Base-by-base conservation (phyloP, 257 asterid genomes). In the Solanum medicagineum region DNA sequence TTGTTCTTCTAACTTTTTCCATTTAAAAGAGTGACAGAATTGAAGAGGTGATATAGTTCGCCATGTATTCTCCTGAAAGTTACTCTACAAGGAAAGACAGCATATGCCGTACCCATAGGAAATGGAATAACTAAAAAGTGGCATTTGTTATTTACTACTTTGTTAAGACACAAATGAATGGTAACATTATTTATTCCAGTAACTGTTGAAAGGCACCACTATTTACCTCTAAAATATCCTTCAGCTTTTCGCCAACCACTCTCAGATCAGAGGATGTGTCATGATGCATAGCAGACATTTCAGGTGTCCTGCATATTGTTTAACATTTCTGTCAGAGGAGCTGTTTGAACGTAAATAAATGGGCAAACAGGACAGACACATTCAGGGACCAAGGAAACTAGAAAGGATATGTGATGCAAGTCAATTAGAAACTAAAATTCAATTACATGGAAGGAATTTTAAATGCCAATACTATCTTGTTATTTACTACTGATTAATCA, bases 201-300 rank as follows among this genome's bases (percentile, higher is more conserved):
- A 17, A 62, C 22, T 26, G 77, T 22, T 8, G 22, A 83, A 68
- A 63, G 36, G 71, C 24, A 59, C 65, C 26, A 81, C 53, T 84
- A n/a, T 51, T 32, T 91, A 94, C 97, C 97, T 92, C 97, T 57
- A 94, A 86, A 65, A 89, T 73, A 44, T 86, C 93, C 91, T 90
- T 94, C 75, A 96, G 86, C 89, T 91, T 93, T 26, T 88, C 87
- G 40, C 92, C 90, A 49, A 96, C 99, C 47, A 90, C 93, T 84
- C 81, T 91, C 86, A 96, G 90, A 90, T 96, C 98, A 44, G 95
- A 51, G 10, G 98, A 88, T 10, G 91, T 87, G 85, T 96, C 99
- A 73, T 93, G 97, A 88, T 96, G 99, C 95, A 96, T 94, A 24
- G 98, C 97, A 14, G 99, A 94, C 96, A 94, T 92, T 9, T 90